Base-by-base conservation (phyloP, 805 yeast genomes). In the Metschnikowia henanensis region DNA sequence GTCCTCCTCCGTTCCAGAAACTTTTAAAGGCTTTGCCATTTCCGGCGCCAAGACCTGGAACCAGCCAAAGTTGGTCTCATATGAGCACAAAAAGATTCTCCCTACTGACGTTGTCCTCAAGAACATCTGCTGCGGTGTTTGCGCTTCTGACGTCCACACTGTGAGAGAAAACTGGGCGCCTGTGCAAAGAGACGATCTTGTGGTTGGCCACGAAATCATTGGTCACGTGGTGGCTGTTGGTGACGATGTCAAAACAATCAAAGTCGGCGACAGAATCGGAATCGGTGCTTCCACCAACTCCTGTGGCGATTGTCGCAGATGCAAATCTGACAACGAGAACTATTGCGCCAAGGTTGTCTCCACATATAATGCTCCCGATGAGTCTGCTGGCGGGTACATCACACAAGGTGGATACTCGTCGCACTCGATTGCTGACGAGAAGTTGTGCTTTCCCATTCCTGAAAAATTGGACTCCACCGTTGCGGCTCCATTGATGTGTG, bases 401-500 rank as follows among this genome's bases (percentile, higher is more conserved):
- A 44, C 81, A 3, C 81, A 79, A 55, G 88, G 89, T 65, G 90
- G 90, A 15, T 82, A 82, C 62, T 73, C 87, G 15, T 73, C 80
- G 36, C 80, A 80, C 61, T 73, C 82, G 32, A 75, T 88, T 52
- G 80, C 81, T 38, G 76, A 80, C 60, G 85, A 82, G 59, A 71
- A 74, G 45, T 80, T 80, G 59, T 84, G 75, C 3, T 74, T 84
- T 66, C 80, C 79, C 37, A 76, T 84, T 45, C 90, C 92, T 35
- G 79, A 75, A 6, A 58, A 43, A 9, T 52, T 78, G 44, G 70
- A 75, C 30, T 68, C 78, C 35, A 76, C 72, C 29, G 66, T 71
- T 21, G 87, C 80, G 21, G 89, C 89, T 5, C 90, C 91, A 39
- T 66, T 85, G 65, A 65, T 84, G 68, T 85, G 92, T 70, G 92